Evolutionary conservation across 768 basidiomycete species (phyloP), one percentile per base, ranked within the genome.

Genomic region (Lyophyllum atratum): DNA sequence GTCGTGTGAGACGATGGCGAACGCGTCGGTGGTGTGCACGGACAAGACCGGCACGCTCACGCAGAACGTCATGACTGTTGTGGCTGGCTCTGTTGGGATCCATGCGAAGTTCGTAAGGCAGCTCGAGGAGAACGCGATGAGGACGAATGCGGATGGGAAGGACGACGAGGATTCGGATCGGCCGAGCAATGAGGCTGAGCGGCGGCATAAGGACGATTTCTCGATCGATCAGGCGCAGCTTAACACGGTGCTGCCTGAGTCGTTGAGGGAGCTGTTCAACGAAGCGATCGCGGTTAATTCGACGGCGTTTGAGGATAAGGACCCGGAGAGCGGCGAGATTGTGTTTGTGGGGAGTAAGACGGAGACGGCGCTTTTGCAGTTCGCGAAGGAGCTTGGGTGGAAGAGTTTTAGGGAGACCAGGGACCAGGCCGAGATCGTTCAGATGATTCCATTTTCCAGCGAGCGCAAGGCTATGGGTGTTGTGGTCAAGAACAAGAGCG

Each of bases 1-100:
- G 7, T 95, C 95, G 12, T 98, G 96, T 72, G 97, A 99, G 75
- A 98, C 94, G 0, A 98, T 98, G 96, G 96, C 92, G 21, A 98
- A 98, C 64, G 92, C 96, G 4, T 95, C 91, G 21, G 95, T 98
- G 56, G 85, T 98, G 3, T 95, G 93, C 74, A 95, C 94, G 14
- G 94, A 95, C 80, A 95, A 96, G 76, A 96, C 95, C 1, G 96
- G 96, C 34, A 98, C 96, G 9, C 86, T 99, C 22, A 99, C 97
- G 0, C 89, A 93, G 68, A 98, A 98, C 74, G 76, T 76, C 63
- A 99, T 99, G 97, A 86, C 89, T 10, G 92, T 98, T 61, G 97
- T 99, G 49, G 95, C 96, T 21, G 95, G 95, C 37, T 95, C 94
- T 11, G 77, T 98, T 49, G 97, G 97, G 24, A 85, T 98, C 49